Evolutionary conservation across 306 rosid species (phyloP).

Genomic region (Vachellia collinsii): DNA sequence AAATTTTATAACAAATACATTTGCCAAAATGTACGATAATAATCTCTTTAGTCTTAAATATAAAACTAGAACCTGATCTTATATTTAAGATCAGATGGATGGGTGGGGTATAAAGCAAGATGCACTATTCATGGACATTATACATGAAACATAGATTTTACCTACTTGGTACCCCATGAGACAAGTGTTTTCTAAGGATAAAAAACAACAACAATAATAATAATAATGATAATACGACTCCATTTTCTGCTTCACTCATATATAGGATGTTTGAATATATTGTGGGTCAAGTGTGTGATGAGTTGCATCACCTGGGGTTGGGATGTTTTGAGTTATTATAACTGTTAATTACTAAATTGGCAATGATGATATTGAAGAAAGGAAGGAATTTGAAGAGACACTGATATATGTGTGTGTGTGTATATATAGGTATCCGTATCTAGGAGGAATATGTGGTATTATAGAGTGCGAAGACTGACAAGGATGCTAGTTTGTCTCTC

Average conservation of each 20-base stretch:
- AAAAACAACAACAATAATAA: neutral
- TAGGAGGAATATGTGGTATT: neutral
- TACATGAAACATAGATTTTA: neutral
- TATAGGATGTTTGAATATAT: neutral
- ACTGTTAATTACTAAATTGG: neutral
- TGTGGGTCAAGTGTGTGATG: neutral
- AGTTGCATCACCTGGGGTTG: neutral
- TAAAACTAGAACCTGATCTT: too few species aligned
- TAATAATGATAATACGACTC: too few species aligned
- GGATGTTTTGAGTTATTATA: neutral
- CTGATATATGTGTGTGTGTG: neutral
- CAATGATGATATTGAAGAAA: neutral
- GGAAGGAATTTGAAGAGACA: conserved; percentile 31
- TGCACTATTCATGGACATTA: neutral
- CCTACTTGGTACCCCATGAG: neutral
- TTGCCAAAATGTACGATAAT: neutral
- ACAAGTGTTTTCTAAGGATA: neutral
- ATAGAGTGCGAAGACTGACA: conserved; percentile 48
- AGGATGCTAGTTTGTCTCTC: conserved; percentile 58
- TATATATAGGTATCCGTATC: neutral
- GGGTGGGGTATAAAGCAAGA: neutral
- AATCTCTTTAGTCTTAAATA: too few species aligned
- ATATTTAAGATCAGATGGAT: too few species aligned
- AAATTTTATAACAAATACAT: neutral
- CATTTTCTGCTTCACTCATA: neutral